Evolutionary conservation across 352 stramenopile genomes (phyloP), one percentile per base, ranked within the genome.

Genomic region (Halophytophthora polymorphica): DNA sequence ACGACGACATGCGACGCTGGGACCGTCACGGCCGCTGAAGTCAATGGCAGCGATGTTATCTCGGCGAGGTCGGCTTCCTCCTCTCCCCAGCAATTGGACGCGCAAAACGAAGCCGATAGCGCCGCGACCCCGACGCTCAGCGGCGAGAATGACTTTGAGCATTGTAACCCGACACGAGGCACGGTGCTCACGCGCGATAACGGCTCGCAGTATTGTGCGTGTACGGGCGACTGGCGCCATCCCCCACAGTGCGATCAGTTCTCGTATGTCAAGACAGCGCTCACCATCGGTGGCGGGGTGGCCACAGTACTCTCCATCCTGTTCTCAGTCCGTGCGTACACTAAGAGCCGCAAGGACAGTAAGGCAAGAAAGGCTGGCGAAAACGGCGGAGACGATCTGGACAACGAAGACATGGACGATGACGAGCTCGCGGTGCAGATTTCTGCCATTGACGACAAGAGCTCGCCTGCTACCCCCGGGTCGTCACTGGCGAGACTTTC

Each of bases 131-230:
- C 53, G 2, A 1, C 23, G 18, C 13, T 38, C 7, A 10, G 37
- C 1, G 45, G 43, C 19, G 28, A 45, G 19, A 35, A 34, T 40
- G 45, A 60, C 15, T 50, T 40, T 15, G 7, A 12, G 15, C 76
- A 53, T 50, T 85, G 73, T 39, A 82, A 80, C 46, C 34, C 68
- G 2, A 73, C 53, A 19, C 70, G 73, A 35, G 73, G 67, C 1
- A 64, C 53, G 11, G 57, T 71, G 13, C 25, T 71, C 39, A 77
- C 65, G 19, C 46, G 42, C 2, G 38, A 45, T 2, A 56, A 80
- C 22, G 70, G 53, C 37, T 62, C 59, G 18, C 46, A 61, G 41
- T 34, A 52, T 3, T 81, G 71, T 36, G 56, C 64, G 31, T 81
- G 71, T 47, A 63, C 63, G 13, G 66, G 64, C 3, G 71, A 81